Evolutionary conservation across 2,329 filamentous ascomycete species (phyloP), one percentile per base, ranked within the genome.

Genomic region (Kalaharituber pfeilii): DNA sequence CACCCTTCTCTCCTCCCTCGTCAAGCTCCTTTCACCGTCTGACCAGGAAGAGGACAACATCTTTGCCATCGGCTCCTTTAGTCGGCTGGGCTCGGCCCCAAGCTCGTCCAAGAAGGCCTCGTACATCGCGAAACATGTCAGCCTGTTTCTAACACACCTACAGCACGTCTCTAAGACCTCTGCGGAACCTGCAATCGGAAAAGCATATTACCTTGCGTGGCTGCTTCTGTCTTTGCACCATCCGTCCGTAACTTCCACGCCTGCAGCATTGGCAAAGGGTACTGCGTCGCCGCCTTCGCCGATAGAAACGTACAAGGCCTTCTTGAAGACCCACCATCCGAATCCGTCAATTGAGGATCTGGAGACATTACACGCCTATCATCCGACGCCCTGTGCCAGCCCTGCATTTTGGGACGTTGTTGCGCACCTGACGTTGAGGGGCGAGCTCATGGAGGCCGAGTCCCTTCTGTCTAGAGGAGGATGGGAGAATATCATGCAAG

Each of bases 271-370:
- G 22, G 42, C 42, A 18, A 22, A 13, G 22, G 42, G 24, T 13
- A 47, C 18, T 15, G 13, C 33, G 8, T 15, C 13, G 13, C 3
- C 33, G 8, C 33, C 33, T 39, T 47, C 42, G 25, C 42, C 42
- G 11, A 47, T 47, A 13, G 42, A 47, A 22, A 22, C 25, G 13
- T 47, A 18, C 24, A 20, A 25, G 13, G 18, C n/a, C n/a, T 47
- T 47, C 42, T 13, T 47, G 13, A 47, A 47, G n/a, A 47, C 42
- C 25, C 42, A 47, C 42, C 42, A 47, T 25, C 42, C 42, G n/a
- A 47, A 47, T 22, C 42, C 42, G 13, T 5, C 42, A 6, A 24
- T 13, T 13, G 25, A 15, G 18, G 42, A 47, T 2, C 24, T 47
- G 15, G n/a, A 47, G 25, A 25, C 4, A 20, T 22, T 47, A 15